Percentiles rank a stretch among this genome's conserved stretches.
These are phyloP conservation scores for Teunomyces panamensis DNA, from an alignment of 805 yeast species.

Conservation along the genomic window DNA sequence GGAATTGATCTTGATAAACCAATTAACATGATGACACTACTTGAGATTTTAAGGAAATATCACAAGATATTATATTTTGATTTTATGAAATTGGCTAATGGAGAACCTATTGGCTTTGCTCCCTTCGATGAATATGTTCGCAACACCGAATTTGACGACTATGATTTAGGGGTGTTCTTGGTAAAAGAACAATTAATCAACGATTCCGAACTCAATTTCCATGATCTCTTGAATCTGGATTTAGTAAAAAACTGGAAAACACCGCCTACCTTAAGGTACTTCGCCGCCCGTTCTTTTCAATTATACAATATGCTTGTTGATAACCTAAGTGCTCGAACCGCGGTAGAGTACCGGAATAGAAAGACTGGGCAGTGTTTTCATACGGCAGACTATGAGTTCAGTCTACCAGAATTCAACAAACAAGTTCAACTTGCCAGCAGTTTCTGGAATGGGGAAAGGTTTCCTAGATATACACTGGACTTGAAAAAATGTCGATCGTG, in stretches of 20 bases:
- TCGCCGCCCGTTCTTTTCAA: constrained; percentile 56
- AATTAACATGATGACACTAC: constrained; percentile 38
- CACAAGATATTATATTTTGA: constrained; percentile 39
- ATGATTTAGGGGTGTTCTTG: constrained; percentile 6
- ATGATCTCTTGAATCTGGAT: constrained; percentile 19
- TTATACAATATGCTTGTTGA: constrained; percentile 33
- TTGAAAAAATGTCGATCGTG: constrained; percentile 51
- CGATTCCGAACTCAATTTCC: constrained; percentile 14
- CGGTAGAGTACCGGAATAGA: constrained; percentile 52
- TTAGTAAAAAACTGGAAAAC: constrained; percentile 45
- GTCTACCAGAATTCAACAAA: constrained; percentile 23
- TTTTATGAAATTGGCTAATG: constrained; percentile 43
- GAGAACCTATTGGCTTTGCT: constrained; percentile 40
- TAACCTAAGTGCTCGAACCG: constrained; percentile 35
- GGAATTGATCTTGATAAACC: constrained; percentile 48
- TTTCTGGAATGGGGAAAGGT: constrained; percentile 60
- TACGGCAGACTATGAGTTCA: constrained; percentile 38
- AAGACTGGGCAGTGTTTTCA: constrained; percentile 35
- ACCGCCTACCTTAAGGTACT: constrained; percentile 55
- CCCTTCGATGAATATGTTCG: constrained; percentile 33
- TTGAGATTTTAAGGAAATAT: constrained; percentile 38
- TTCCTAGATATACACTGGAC: constrained; percentile 44
- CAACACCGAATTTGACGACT: constrained; percentile 8
- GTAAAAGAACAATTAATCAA: constrained; percentile 1
- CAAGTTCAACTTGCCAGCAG: constrained; percentile 33